Evolutionary conservation across 2,329 filamentous ascomycete genomes (phyloP).

Genomic region (Fusarium decemcellulare): DNA sequence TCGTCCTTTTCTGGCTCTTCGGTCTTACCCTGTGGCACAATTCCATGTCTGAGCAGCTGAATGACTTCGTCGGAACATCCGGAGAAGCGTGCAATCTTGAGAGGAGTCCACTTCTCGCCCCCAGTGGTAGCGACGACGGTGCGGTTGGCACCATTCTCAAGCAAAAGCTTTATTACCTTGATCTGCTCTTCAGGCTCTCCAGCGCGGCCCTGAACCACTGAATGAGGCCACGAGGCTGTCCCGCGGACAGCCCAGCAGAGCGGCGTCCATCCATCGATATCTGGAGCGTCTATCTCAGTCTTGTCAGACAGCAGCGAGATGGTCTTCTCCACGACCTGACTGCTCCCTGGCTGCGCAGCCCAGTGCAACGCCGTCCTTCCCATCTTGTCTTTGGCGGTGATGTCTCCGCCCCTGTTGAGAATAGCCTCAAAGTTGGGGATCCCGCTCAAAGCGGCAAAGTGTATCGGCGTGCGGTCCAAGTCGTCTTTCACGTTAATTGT

Average conservation of each 20-base stretch:
- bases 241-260: slow-evolving; percentile 23
- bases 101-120: not conserved
- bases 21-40: slow-evolving; percentile 4
- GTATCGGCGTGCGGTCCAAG: slow-evolving; percentile 16
- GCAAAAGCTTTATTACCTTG: not conserved
- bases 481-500: not conserved
- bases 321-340: not conserved
- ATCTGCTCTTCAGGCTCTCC: not conserved
- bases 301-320: not conserved
- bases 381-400: slow-evolving; percentile 5
- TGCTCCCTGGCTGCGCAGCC: not conserved
- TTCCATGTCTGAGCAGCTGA: slow-evolving; percentile 1
- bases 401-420: not conserved
- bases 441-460: not conserved
- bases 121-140: not conserved
- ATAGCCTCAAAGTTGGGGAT: slow-evolving; percentile 2
- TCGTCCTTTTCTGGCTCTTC: slow-evolving; percentile 10
- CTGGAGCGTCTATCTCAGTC: not conserved
- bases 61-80: not conserved
- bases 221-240: not conserved
- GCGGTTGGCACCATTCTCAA: slow-evolving; percentile 12
- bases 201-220: too few relatives aligned
- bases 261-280: slow-evolving; percentile 24
- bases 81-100: slow-evolving; percentile 9
- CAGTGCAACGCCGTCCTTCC: slow-evolving; percentile 2